Conservation (phyloP, 139 green algal species). For the Chlorella vulgaris region DNA sequence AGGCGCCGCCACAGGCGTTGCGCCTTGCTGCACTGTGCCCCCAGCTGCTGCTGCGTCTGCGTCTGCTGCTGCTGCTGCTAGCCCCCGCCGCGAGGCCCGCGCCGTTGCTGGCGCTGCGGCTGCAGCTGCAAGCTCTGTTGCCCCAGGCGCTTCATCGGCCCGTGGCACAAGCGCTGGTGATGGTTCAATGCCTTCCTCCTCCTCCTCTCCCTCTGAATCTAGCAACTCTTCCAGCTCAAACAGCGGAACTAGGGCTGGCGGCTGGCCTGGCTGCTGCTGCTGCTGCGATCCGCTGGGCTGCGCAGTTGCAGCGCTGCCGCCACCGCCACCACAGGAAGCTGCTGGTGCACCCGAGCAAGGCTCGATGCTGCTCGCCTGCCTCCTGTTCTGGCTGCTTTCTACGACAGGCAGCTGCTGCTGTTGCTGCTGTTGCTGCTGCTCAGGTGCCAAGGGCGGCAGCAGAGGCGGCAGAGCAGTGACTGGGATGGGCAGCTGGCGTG, state of each 20-base stretch:
- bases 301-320: neutral
- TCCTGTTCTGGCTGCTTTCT: too few species aligned
- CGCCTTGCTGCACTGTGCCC: neutral
- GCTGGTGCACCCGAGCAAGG: neutral
- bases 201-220: neutral
- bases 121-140: neutral
- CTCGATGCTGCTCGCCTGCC: too few species aligned
- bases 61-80: neutral
- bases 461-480: too few species aligned
- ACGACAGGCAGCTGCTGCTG: too few species aligned
- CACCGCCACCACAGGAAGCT: neutral
- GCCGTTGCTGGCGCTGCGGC: neutral
- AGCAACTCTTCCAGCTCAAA: constrained; percentile 31
- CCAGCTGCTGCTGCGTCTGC: neutral
- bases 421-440: too few species aligned
- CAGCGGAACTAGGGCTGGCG: too few species aligned
- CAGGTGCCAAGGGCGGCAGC: too few species aligned
- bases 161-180: neutral
- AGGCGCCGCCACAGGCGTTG: neutral
- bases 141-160: neutral
- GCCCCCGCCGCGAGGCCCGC: neutral
- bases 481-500: too few species aligned
- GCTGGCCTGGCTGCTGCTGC: neutral
- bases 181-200: neutral
- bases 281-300: neutral